Conservation (phyloP, 768 basidiomycete genomes). For the Auriscalpium vulgare region DNA sequence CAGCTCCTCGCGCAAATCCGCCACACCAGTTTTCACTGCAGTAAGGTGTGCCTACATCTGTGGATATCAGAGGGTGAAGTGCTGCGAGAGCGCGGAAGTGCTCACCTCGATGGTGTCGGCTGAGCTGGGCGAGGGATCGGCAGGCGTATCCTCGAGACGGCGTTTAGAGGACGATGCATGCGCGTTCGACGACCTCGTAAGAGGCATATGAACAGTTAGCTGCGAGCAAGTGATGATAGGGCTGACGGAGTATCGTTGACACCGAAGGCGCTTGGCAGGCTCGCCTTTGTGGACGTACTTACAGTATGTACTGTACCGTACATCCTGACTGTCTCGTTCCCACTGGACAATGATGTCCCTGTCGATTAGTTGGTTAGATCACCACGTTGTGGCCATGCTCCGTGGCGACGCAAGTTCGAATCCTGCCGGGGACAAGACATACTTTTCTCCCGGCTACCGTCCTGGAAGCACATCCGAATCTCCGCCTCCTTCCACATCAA, state of each 20-base stretch:
- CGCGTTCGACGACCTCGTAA: not conserved
- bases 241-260: too few species aligned
- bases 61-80: not conserved
- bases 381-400: constrained; percentile 9
- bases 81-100: not conserved
- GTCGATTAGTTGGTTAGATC: constrained; percentile 14
- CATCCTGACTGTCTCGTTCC: too few species aligned
- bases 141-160: not conserved
- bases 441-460: not conserved
- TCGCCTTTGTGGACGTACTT: too few species aligned
- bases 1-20: constrained; percentile 11
- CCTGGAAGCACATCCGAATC: not conserved
- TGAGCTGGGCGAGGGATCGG: not conserved
- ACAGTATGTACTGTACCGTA: too few species aligned
- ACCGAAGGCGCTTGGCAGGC: too few species aligned
- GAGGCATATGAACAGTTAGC: not conserved
- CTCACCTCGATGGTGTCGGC: not conserved
- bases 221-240: not conserved
- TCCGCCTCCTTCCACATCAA: too few species aligned
- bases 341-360: not conserved
- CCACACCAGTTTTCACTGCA: constrained; percentile 5
- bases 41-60: not conserved
- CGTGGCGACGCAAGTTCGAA: constrained; percentile 10
- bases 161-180: constrained; percentile 3
- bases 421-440: constrained; percentile 4